Conservation (phyloP, 2,329 filamentous ascomycete genomes). For the Neonectria punicea region DNA sequence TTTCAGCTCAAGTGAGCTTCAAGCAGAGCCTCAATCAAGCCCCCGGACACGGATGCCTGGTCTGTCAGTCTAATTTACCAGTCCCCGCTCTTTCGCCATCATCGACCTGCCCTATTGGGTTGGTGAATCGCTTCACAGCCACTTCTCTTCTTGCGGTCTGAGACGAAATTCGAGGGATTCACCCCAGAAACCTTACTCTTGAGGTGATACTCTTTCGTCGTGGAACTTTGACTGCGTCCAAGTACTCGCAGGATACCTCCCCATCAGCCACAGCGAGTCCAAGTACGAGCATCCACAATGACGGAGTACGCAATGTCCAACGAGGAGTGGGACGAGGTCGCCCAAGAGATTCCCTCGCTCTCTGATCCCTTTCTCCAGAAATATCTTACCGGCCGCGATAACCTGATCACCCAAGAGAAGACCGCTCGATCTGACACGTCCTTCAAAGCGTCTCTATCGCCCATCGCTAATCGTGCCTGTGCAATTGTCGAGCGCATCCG, state of each 20-base stretch:
- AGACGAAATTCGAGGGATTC: constrained; percentile 9
- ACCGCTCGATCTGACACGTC: constrained; percentile 78
- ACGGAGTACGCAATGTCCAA: constrained; percentile 54
- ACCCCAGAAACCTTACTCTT: background rate
- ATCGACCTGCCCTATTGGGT: constrained; percentile 25
- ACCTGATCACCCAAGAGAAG: constrained; percentile 83
- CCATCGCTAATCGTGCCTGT: constrained; percentile 80
- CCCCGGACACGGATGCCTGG: background rate
- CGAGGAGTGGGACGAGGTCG: constrained; percentile 69
- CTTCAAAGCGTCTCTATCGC: constrained; percentile 80
- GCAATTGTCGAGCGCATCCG: constrained; percentile 84
- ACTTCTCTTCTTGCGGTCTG: background rate
- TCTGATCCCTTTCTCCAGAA: constrained; percentile 83
- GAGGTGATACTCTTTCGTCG: background rate
- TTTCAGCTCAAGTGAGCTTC: constrained; percentile 1
- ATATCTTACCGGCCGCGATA: constrained; percentile 80
- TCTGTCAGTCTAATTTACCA: background rate
- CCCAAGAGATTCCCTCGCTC: constrained; percentile 64
- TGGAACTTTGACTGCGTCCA: background rate
- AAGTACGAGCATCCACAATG: constrained; percentile 40
- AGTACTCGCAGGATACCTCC: background rate
- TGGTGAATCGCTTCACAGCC: background rate
- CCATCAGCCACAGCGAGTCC: background rate
- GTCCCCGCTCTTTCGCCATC: constrained; percentile 23
- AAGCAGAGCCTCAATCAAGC: constrained; percentile 9